Evolutionary conservation across 768 basidiomycete species (phyloP).

Genomic region (Coprinopsis marcescibilis): DNA sequence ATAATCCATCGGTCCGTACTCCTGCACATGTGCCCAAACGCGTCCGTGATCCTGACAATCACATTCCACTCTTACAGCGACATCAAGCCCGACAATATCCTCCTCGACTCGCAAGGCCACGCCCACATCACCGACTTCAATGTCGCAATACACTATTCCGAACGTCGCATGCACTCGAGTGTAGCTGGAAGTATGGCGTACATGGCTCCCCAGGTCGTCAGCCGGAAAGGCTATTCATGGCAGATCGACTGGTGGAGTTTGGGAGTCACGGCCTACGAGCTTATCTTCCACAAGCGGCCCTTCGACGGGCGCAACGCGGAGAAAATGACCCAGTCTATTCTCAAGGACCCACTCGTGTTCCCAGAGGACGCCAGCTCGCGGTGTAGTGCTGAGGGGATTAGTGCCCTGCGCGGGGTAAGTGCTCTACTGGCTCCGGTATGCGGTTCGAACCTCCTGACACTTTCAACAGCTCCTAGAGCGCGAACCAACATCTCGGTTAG

Average conservation of each 20-base stretch:
- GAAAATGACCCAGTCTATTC: conserved; percentile 81
- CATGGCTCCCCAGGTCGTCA: conserved; percentile 98
- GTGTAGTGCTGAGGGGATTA: conserved; percentile 61
- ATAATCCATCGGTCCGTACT: conserved; percentile 86
- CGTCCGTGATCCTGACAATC: conserved; percentile 1
- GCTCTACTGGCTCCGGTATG: background rate
- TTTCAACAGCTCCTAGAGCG: conserved; percentile 78
- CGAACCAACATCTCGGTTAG: conserved; percentile 71
- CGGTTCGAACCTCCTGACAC: conserved; percentile 15
- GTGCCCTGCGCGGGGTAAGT: conserved; percentile 63
- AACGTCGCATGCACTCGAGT: conserved; percentile 79
- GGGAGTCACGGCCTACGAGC: conserved; percentile 84
- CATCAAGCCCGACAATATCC: conserved; percentile 95
- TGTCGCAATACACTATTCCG: conserved; percentile 96
- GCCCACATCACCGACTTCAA: conserved; percentile 99
- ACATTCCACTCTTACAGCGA: conserved; percentile 48
- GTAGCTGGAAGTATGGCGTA: conserved; percentile 99
- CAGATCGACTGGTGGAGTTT: conserved; percentile 96
- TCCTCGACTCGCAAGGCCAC: conserved; percentile 89
- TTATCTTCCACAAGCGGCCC: conserved; percentile 77
- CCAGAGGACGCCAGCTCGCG: conserved; percentile 60
- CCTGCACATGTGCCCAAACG: conserved; percentile 4
- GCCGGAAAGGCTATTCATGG: conserved; percentile 88
- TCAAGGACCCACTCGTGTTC: conserved; percentile 72
- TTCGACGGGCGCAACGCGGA: conserved; percentile 89